A percentile compares a stretch with the other conserved stretches of the same genome.
Evolutionary conservation across 176 grass and related monocot species (phyloP).

Genomic region (Lolium perenne): DNA sequence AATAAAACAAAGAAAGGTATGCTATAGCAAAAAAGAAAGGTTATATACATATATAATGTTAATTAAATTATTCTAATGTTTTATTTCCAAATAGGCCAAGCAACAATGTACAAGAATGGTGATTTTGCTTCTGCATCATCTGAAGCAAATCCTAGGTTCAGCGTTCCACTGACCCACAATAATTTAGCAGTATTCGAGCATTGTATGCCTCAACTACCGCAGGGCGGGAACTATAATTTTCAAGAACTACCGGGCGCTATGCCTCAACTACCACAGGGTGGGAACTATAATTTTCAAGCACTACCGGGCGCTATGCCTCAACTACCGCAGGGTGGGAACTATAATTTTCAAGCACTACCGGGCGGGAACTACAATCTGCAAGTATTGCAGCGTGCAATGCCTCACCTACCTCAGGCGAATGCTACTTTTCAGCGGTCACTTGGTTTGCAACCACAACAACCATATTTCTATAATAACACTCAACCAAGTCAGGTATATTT

Average conservation of each 20-base stretch:
- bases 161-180: not conserved
- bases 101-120: not conserved
- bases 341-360: too few relatives aligned
- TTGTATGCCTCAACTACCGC: not conserved
- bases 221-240: not conserved
- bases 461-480: not conserved
- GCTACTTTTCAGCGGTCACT: not conserved
- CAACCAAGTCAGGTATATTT: conserved; percentile 1
- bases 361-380: not conserved
- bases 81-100: not conserved
- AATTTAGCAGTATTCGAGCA: not conserved
- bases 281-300: not conserved
- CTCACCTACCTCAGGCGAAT: not conserved
- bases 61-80: not conserved
- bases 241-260: not conserved
- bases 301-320: not conserved
- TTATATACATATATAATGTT: not conserved
- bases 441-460: not conserved
- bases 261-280: not conserved
- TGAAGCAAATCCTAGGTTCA: not conserved
- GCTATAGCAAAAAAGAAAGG: not conserved
- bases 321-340: not conserved
- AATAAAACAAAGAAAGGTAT: not conserved
- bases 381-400: not conserved
- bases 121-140: not conserved